These are phyloP conservation scores for Bipolaris victoriae DNA, from an alignment of 2,329 filamentous ascomycete species.

Conservation along the genomic window DNA sequence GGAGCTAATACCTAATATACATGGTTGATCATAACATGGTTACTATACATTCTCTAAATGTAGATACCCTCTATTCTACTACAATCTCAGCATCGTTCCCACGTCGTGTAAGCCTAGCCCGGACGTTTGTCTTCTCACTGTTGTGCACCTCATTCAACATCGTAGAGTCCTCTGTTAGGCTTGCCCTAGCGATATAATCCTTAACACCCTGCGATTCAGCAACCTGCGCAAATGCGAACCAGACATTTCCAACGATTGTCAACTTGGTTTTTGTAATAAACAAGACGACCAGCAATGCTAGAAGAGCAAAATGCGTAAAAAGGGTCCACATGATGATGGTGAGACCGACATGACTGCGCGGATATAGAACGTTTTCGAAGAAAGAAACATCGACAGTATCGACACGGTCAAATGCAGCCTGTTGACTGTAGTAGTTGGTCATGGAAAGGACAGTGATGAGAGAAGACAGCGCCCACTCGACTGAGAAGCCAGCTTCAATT, in stretches of 20 bases:
- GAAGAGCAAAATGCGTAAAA: constrained; percentile 3
- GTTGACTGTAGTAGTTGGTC: constrained; percentile 20
- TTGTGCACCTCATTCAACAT: too few relatives aligned
- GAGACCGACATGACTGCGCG: constrained; percentile 4
- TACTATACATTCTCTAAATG: too few relatives aligned
- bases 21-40: too few relatives aligned
- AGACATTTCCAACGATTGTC: constrained; percentile 16
- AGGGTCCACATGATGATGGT: constrained; percentile 7
- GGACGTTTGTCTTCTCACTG: too few relatives aligned
- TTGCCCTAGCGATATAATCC: too few relatives aligned
- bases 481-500: neutral
- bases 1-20: too few relatives aligned
- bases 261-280: constrained; percentile 12
- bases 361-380: constrained; percentile 13
- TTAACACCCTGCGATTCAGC: constrained; percentile 2
- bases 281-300: constrained; percentile 3
- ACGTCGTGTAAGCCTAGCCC: too few relatives aligned
- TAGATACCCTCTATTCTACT: too few relatives aligned
- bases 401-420: constrained; percentile 13
- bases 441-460: constrained; percentile 18
- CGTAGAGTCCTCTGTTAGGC: too few relatives aligned
- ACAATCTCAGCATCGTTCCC: too few relatives aligned
- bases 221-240: constrained; percentile 14
- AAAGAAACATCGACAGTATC: constrained; percentile 10
- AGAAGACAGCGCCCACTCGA: constrained; percentile 18